Evolutionary conservation across 768 basidiomycete species (phyloP).

Genomic region (Lentinula edodes): DNA sequence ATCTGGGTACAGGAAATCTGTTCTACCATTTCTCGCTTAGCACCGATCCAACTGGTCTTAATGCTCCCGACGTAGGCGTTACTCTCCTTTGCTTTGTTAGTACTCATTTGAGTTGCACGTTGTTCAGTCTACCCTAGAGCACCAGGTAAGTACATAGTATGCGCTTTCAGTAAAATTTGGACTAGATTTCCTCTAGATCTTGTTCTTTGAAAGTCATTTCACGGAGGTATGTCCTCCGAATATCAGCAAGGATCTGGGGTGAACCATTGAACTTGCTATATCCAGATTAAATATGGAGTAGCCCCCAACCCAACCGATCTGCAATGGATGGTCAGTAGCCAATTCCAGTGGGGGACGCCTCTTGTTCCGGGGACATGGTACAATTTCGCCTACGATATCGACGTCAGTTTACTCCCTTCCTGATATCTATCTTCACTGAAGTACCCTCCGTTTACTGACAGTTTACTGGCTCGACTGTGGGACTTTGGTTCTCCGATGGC

Average conservation of each 20-base stretch:
- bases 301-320: slow-evolving; percentile 42
- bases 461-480: slow-evolving; percentile 49
- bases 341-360: slow-evolving; percentile 44
- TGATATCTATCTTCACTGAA: not conserved
- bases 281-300: slow-evolving; percentile 53
- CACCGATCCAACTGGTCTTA: slow-evolving; percentile 30
- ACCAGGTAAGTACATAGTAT: slow-evolving; percentile 33
- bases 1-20: slow-evolving; percentile 51
- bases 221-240: slow-evolving; percentile 35
- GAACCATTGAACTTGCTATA: not conserved
- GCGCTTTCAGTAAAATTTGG: not conserved
- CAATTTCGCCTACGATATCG: slow-evolving; percentile 64
- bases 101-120: no score
- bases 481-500: slow-evolving; percentile 53
- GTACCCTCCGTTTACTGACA: slow-evolving; percentile 13
- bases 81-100: not conserved
- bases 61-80: slow-evolving; percentile 43
- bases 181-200: slow-evolving; percentile 17
- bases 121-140: slow-evolving; percentile 44
- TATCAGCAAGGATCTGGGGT: not conserved
- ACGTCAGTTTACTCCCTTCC: slow-evolving; percentile 30
- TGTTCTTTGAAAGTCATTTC: slow-evolving; percentile 62
- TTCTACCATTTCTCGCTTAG: slow-evolving; percentile 62
- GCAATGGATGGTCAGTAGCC: slow-evolving; percentile 44
- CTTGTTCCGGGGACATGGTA: slow-evolving; percentile 52